Conservation (phyloP, 257 asterid genomes). For the Osmanthus fragrans region DNA sequence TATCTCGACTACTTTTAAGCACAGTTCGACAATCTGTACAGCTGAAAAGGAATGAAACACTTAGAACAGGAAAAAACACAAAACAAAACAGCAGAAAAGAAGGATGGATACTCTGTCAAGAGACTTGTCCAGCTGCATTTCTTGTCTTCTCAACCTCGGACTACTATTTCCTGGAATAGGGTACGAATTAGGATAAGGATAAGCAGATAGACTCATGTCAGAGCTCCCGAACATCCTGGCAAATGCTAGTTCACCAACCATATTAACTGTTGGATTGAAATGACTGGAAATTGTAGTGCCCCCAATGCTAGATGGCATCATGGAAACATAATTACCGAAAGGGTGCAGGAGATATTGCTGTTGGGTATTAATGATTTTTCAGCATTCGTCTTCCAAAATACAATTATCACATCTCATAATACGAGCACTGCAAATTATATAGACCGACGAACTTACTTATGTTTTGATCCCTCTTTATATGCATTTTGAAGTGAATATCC, state of each 20-base stretch:
- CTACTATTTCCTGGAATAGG: conserved; percentile 42
- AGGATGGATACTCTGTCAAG: too few species aligned
- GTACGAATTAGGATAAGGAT: conserved; percentile 51
- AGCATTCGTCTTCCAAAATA: too few species aligned
- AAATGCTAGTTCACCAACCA: conserved; percentile 78
- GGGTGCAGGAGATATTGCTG: conserved; percentile 45
- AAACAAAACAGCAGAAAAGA: too few species aligned
- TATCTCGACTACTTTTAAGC: conserved; percentile 20
- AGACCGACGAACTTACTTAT: too few species aligned
- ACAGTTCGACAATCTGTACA: conserved; percentile 31
- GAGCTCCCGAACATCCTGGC: conserved; percentile 67
- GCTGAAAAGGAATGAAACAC: conserved; percentile 17
- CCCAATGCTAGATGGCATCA: conserved; percentile 40
- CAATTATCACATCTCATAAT: too few species aligned
- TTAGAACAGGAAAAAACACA: too few species aligned
- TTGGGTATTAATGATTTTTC: too few species aligned
- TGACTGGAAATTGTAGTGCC: conserved; percentile 43
- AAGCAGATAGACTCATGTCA: conserved; percentile 49
- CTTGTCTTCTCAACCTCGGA: conserved; percentile 82
- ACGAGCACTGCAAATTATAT: too few species aligned
- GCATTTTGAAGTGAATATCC: too few species aligned
- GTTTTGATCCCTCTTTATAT: too few species aligned
- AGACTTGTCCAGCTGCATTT: conserved; percentile 52
- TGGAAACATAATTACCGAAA: conserved; percentile 34
- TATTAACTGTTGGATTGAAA: conserved; percentile 63